Evolutionary conservation across 345 rosid species (phyloP), one percentile per base, ranked within the genome.

Genomic region (Odontarrhena argentea): DNA sequence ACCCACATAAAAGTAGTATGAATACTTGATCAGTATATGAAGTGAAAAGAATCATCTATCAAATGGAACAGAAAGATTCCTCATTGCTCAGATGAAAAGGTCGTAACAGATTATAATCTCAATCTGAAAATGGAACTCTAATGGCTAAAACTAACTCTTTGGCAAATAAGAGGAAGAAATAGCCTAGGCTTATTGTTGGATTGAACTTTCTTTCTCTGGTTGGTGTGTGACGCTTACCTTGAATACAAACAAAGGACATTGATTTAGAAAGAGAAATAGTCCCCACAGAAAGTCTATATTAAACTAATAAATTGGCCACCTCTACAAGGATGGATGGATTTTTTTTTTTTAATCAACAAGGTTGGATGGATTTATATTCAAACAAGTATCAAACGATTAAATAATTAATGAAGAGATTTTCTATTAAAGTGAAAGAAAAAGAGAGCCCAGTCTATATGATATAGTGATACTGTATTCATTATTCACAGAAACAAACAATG

Each of bases 171-270:
- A 68, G 4, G 44, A 55, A 67, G 9, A 28, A 18, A 38, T 22
- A 32, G 28, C 28, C 10, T 40, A 15, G 5, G 47, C 25, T 46
- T 26, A 13, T 63, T 37, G 69, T 63, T 63, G 64, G 8, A 45
- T 15, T 47, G 58, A 69, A 45, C 63, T 71, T 63, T 63, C 64
- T 37, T 45, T 11, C 47, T 53, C 18, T 70, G 18, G 55, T 53
- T 25, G 40, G 10, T 28, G 61, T 49, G 53, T 24, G 47, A 7
- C 30, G 0, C 51, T 36, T 28, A 28, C 67, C 4, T 53, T 48
- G 60, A 35, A 62, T 55, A 54, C 55, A 54, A 35, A 24, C 3
- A 51, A 7, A 69, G 10, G 37, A 28, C 7, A 60, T 6, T 28
- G 5, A 28, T 52, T 42, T 3, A 25, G 37, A 63, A 41, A 53